Evolutionary conservation across 2,329 filamentous ascomycete genomes (phyloP), one percentile per base, ranked within the genome.

Genomic region (Alternaria infectoria): DNA sequence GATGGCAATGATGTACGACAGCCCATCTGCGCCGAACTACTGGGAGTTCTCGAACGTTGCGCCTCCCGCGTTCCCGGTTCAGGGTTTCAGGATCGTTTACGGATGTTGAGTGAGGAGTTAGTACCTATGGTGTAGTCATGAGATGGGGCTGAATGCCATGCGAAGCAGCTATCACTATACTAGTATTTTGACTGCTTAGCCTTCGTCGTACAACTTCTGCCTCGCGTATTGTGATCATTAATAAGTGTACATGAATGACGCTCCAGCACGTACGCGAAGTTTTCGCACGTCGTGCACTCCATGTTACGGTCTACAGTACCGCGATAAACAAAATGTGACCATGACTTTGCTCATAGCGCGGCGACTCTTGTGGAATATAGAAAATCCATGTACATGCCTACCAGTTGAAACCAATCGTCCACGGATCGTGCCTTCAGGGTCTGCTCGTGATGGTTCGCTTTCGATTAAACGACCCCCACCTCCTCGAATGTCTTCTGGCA

Each of bases 1-100:
- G 58, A 74, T 77, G 70, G 69, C 69, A 7, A 71, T 76, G 70
- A 62, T 64, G 32, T 73, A 65, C 23, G 55, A 74, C n/a, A 67
- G 69, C 9, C 49, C 23, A 9, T 59, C 55, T 13, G 15, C 50
- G 44, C 71, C 72, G 4, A 76, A 78, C 30, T 77, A 74, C 40
- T 77, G 69, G 76, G 65, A 70, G 21, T 78, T 74, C 43, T 45
- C 62, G 13, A 66, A 75, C 44, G 65, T 74, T 8, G 57, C 26
- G 13, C 70, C 72, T n/a, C 72, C 73, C 4, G 72, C 62, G 4
- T 69, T 23, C 54, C 73, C 74, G 13, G 54, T 70, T 8, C 71
- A 76, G 44, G 76, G 76, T 2, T 77, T 73, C 49, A 69, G 73
- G 28, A 50, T 77, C 4, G 69, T 71, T 21, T 65, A 62, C 54